Percentiles rank a stretch among this genome's conserved stretches.
phyloP scores from a whole-genome alignment of 176 grass and related monocot genomes.

The Luzula sylvatica region DNA sequence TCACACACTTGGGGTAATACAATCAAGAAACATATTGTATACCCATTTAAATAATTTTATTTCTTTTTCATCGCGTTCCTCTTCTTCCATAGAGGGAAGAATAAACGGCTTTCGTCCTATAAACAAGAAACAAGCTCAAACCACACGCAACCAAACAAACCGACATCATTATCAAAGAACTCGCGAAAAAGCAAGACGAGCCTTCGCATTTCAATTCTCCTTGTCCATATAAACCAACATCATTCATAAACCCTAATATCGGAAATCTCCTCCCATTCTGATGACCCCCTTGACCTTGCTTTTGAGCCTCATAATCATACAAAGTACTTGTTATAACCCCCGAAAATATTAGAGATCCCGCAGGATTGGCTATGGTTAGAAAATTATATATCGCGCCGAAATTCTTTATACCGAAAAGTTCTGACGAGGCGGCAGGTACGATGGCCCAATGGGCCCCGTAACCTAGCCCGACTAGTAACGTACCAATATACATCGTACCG shows the following conservation, averaged over 20 bases:
- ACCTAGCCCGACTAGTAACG: constrained; percentile 63
- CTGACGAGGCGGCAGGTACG: constrained; percentile 57
- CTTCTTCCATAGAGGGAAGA: constrained; percentile 30
- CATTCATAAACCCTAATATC: too few species aligned
- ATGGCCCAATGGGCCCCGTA: constrained; percentile 87
- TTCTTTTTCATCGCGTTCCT: too few species aligned
- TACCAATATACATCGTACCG: constrained; percentile 70
- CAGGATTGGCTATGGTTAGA: constrained; percentile 68
- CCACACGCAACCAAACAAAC: constrained; percentile 46
- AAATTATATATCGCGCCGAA: constrained; percentile 92
- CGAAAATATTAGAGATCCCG: constrained; percentile 59
- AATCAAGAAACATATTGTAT: too few species aligned
- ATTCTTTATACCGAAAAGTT: constrained; percentile 68
- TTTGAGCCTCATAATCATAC: constrained; percentile 65
- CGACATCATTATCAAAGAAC: constrained; percentile 76
- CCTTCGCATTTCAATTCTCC: constrained; percentile 56
- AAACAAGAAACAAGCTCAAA: constrained; percentile 58
- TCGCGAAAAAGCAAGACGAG: constrained; percentile 57
- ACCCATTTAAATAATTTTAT: too few species aligned
- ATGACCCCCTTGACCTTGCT: constrained; percentile 37
- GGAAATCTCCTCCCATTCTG: too few species aligned
- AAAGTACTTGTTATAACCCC: constrained; percentile 62
- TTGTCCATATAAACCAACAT: constrained; percentile 14
- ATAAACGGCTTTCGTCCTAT: constrained; percentile 58
- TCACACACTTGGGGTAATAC: too few species aligned